Conservation (phyloP, 805 yeast species). For the Ascoidea asiatica region DNA sequence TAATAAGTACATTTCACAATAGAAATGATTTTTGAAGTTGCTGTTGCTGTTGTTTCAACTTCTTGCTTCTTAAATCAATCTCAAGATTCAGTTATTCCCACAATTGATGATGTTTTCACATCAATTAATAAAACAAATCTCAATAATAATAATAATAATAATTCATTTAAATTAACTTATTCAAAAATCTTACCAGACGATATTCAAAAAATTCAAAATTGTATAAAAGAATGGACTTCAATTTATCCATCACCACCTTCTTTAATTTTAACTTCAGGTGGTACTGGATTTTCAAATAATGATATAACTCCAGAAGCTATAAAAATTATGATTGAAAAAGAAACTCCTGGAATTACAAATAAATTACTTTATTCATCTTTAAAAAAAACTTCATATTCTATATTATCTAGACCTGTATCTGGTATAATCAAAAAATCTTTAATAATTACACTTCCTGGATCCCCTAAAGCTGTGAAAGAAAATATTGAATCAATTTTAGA, state of each 20-base stretch:
- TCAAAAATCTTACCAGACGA: constrained; percentile 24
- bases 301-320: constrained; percentile 42
- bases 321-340: constrained; percentile 23
- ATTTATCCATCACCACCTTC: constrained; percentile 3
- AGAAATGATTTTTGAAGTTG: neutral
- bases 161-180: constrained; percentile 6
- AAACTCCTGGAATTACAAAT: constrained; percentile 36
- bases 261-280: constrained; percentile 34
- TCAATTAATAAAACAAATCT: neutral
- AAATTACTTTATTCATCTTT: constrained; percentile 31
- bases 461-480: constrained; percentile 34
- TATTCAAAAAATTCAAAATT: constrained; percentile 17
- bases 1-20: no score
- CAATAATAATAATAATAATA: constrained; percentile 1
- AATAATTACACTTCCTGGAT: constrained; percentile 37
- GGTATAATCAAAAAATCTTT: constrained; percentile 26
- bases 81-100: neutral
- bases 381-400: constrained; percentile 32
- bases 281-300: constrained; percentile 33
- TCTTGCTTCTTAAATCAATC: neutral
- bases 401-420: constrained; percentile 35
- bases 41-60: neutral
- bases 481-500: constrained; percentile 24
- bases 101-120: constrained; percentile 4
- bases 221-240: constrained; percentile 15